phyloP scores from a whole-genome alignment of 164 flowering plant species.

The Vitis riparia region DNA sequence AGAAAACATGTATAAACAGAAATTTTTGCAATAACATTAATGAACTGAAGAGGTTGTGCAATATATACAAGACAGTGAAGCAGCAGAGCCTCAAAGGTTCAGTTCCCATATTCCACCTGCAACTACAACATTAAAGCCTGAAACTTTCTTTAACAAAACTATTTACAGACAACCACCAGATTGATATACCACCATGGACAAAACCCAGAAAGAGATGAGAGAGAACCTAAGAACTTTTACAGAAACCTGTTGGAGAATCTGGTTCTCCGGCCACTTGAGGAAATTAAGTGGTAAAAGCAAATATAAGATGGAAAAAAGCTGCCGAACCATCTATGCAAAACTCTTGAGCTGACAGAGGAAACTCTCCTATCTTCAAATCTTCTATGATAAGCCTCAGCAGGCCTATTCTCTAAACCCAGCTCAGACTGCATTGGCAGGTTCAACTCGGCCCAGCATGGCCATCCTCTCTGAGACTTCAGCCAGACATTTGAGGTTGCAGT shows the following conservation, averaged over 20 bases:
- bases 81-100: slow-evolving; percentile 1
- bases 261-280: no score
- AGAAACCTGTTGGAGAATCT: no score
- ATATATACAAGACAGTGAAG: slow-evolving; percentile 9
- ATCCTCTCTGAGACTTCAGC: slow-evolving; percentile 68
- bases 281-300: no score
- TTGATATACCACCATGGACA: slow-evolving; percentile 10
- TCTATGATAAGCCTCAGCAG: background rate
- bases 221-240: no score
- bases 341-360: no score
- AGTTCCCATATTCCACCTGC: background rate
- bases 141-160: slow-evolving; percentile 6
- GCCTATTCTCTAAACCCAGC: background rate
- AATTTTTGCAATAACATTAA: background rate
- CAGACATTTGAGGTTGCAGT: slow-evolving; percentile 59
- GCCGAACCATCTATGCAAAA: no score
- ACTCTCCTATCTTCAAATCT: no score
- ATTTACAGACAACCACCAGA: slow-evolving; percentile 17
- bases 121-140: slow-evolving; percentile 5
- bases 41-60: background rate
- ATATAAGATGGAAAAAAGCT: no score
- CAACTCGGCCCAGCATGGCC: slow-evolving; percentile 42
- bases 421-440: slow-evolving; percentile 17
- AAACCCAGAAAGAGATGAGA: background rate
- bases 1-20: background rate